Conservation (phyloP, 2,329 filamentous ascomycete species). For the Fusarium pseudoanthophilum region DNA sequence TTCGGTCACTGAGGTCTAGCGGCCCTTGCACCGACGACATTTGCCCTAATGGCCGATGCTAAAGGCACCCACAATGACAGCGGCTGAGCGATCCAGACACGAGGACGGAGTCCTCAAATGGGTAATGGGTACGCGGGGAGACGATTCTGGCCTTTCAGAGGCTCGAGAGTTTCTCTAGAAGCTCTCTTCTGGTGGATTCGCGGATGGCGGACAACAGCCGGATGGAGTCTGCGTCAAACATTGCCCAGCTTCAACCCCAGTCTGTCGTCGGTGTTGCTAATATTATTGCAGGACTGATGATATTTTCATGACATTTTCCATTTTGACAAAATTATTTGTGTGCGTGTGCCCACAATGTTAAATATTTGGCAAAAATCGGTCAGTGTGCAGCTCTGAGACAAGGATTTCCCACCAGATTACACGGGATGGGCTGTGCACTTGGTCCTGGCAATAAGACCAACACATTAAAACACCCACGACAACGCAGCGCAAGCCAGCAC, state of each 20-base stretch:
- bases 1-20: constrained; percentile 47
- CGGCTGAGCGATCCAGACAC: constrained; percentile 45
- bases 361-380: constrained; percentile 17
- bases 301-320: constrained; percentile 30
- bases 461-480: constrained; percentile 16
- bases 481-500: constrained; percentile 29
- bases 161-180: constrained; percentile 2
- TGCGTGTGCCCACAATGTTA: constrained; percentile 33
- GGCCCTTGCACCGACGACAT: constrained; percentile 42
- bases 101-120: constrained; percentile 29
- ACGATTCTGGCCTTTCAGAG: constrained; percentile 35
- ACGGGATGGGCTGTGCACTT: neutral
- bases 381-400: constrained; percentile 27
- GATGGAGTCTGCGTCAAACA: constrained; percentile 37
- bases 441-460: constrained; percentile 19
- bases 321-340: constrained; percentile 24
- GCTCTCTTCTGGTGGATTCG: constrained; percentile 36
- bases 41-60: constrained; percentile 41
- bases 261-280: constrained; percentile 27
- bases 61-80: constrained; percentile 44
- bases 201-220: constrained; percentile 39
- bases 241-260: constrained; percentile 33
- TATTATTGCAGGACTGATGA: constrained; percentile 17
- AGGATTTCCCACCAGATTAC: constrained; percentile 23
- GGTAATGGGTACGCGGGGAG: constrained; percentile 37